Percentiles rank a stretch among this genome's conserved stretches.
phyloP scores from a whole-genome alignment of 2,329 filamentous ascomycete species.

The Pyrenochaeta sp. region DNA sequence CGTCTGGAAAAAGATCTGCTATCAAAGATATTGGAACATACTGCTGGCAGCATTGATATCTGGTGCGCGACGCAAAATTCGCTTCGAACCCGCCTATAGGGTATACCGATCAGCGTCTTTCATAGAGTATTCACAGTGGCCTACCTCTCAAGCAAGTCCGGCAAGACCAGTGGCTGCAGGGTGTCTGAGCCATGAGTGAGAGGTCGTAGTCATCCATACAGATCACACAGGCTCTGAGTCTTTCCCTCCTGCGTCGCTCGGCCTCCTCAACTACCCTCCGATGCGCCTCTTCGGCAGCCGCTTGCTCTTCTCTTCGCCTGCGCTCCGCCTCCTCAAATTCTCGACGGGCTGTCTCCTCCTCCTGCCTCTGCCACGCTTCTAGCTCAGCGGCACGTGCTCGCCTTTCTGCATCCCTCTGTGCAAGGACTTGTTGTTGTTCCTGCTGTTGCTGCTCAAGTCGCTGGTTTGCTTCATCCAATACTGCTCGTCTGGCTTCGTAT shows the following conservation, averaged over 20 bases:
- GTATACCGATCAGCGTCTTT: not conserved
- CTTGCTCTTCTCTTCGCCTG: not conserved
- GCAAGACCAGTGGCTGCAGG: conserved; percentile 5
- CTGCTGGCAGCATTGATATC: conserved; percentile 7
- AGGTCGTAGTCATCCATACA: conserved; percentile 11
- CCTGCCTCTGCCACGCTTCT: conserved; percentile 3
- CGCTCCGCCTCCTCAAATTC: conserved; percentile 1
- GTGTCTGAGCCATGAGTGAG: not conserved
- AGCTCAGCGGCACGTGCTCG: conserved; percentile 1
- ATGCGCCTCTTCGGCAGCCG: conserved; percentile 3
- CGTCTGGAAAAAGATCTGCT: not conserved
- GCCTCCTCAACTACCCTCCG: conserved; percentile 6
- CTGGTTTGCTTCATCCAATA: not conserved
- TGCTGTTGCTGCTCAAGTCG: not conserved
- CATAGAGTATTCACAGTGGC: not conserved
- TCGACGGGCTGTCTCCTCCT: not conserved
- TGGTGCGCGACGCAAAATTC: not conserved
- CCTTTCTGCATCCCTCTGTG: not conserved
- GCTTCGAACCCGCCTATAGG: conserved; percentile 1
- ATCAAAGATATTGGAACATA: conserved; percentile 5
- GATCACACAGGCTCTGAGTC: conserved; percentile 6
- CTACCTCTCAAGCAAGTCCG: conserved; percentile 1
- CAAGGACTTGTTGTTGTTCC: conserved; percentile 1
- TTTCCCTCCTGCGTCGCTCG: conserved; percentile 6
- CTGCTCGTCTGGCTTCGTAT: conserved; percentile 4